phyloP scores from a whole-genome alignment of 108 stramenopile species.

The Conticribra guillardii region DNA sequence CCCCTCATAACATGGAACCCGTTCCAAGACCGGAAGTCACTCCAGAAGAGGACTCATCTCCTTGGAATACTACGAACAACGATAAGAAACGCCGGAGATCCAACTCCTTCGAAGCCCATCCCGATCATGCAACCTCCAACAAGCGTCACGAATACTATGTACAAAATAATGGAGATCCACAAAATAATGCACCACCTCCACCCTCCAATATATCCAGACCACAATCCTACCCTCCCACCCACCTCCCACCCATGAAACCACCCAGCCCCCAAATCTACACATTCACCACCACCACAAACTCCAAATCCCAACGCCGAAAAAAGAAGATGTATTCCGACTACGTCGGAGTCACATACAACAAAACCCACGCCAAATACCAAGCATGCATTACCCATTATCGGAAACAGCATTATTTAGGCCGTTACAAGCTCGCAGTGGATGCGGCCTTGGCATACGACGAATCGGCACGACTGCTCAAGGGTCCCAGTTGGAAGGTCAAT shows the following conservation, averaged over 20 bases:
- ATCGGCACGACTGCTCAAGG: constrained; percentile 53
- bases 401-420: constrained; percentile 55
- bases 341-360: constrained; percentile 61
- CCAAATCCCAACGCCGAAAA: constrained; percentile 21
- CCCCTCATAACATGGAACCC: neutral
- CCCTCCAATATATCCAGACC: no score
- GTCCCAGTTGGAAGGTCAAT: constrained; percentile 52
- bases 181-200: no score
- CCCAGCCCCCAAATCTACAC: neutral
- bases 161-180: no score
- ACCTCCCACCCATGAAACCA: constrained; percentile 10
- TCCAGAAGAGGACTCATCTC: no score
- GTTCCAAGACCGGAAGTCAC: no score
- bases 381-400: constrained; percentile 58
- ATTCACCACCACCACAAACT: constrained; percentile 3
- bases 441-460: constrained; percentile 58
- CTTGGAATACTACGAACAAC: constrained; percentile 5
- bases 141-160: neutral
- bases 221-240: neutral
- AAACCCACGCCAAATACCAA: constrained; percentile 63
- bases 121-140: neutral
- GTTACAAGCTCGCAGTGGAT: constrained; percentile 55
- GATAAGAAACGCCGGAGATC: constrained; percentile 10
- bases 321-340: constrained; percentile 63
- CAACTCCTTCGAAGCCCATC: constrained; percentile 4